phyloP scores from a whole-genome alignment of 1,284 basidiomycete species.

The Ganoderma boninense region DNA sequence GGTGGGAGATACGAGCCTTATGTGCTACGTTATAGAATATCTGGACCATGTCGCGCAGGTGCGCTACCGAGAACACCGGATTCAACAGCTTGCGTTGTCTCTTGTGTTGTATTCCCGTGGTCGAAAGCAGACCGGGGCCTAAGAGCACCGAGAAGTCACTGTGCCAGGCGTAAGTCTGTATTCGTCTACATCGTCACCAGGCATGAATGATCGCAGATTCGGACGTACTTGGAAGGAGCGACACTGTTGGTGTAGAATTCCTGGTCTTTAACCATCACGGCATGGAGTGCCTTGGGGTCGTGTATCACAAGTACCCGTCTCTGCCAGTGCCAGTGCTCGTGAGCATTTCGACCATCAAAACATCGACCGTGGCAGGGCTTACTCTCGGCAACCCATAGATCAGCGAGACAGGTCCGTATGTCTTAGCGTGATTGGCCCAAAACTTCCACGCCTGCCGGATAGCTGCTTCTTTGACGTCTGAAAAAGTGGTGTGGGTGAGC shows the following conservation, averaged over 20 bases:
- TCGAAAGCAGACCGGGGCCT: constrained; percentile 9
- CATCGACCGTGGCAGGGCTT: neutral
- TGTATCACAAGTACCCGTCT: constrained; percentile 3
- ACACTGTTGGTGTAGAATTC: constrained; percentile 2
- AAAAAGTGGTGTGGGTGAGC: neutral
- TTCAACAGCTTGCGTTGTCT: constrained; percentile 6
- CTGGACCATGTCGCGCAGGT: constrained; percentile 13
- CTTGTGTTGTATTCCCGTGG: constrained; percentile 5
- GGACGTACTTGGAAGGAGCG: constrained; percentile 7
- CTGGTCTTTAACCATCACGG: constrained; percentile 20
- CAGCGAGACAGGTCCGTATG: constrained; percentile 30
- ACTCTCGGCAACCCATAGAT: constrained; percentile 32
- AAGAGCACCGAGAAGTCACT: constrained; percentile 8
- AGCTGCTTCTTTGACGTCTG: neutral
- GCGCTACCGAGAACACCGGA: neutral
- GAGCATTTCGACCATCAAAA: neutral
- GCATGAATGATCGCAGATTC: neutral
- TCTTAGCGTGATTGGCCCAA: constrained; percentile 6
- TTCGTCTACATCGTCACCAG: neutral
- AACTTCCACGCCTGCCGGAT: constrained; percentile 3
- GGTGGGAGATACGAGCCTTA: neutral
- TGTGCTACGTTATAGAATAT: constrained; percentile 12
- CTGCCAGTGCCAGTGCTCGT: neutral
- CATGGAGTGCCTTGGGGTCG: constrained; percentile 17
- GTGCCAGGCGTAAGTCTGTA: neutral